These are phyloP conservation scores for Leccinum barrowsii DNA, from an alignment of 768 basidiomycete genomes.

Conservation along the genomic window DNA sequence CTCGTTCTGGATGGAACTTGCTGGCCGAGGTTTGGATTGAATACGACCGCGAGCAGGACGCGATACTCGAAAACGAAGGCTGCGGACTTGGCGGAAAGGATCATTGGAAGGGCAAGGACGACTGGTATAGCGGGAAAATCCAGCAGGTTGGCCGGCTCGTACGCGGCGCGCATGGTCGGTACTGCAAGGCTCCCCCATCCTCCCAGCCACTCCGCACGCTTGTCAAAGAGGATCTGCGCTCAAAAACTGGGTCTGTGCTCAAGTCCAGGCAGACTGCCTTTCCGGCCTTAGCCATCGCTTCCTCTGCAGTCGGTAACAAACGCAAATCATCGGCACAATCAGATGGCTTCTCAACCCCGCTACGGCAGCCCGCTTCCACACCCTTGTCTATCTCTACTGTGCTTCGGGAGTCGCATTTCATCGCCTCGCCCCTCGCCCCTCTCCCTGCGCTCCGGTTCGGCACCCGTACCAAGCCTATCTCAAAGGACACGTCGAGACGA, in stretches of 20 bases:
- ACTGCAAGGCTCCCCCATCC: constrained; percentile 32
- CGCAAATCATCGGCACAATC: constrained; percentile 55
- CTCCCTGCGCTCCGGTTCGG: constrained; percentile 31
- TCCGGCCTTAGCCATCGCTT: constrained; percentile 17
- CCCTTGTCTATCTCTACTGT: constrained; percentile 36
- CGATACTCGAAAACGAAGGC: constrained; percentile 48
- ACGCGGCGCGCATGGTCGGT: constrained; percentile 3
- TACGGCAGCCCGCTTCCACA: constrained; percentile 43
- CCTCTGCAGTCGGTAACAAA: constrained; percentile 53
- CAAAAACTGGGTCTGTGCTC: constrained; percentile 17
- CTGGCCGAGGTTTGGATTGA: constrained; percentile 31
- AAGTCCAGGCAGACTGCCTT: constrained; percentile 26
- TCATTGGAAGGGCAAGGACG: constrained; percentile 40
- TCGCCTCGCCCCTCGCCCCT: constrained; percentile 33
- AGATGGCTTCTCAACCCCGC: constrained; percentile 2
- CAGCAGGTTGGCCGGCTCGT: constrained; percentile 39
- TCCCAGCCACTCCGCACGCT: constrained; percentile 59
- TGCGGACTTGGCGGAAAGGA: constrained; percentile 66
- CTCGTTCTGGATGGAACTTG: too few relatives aligned
- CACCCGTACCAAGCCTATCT: constrained; percentile 7
- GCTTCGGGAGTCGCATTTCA: constrained; percentile 34
- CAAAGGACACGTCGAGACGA: constrained; percentile 58
- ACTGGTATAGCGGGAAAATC: constrained; percentile 71
- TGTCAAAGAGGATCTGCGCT: constrained; percentile 45
- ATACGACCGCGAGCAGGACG: constrained; percentile 64